phyloP scores from a whole-genome alignment of 2,329 filamentous ascomycete genomes.

The Grosmannia huntii region DNA sequence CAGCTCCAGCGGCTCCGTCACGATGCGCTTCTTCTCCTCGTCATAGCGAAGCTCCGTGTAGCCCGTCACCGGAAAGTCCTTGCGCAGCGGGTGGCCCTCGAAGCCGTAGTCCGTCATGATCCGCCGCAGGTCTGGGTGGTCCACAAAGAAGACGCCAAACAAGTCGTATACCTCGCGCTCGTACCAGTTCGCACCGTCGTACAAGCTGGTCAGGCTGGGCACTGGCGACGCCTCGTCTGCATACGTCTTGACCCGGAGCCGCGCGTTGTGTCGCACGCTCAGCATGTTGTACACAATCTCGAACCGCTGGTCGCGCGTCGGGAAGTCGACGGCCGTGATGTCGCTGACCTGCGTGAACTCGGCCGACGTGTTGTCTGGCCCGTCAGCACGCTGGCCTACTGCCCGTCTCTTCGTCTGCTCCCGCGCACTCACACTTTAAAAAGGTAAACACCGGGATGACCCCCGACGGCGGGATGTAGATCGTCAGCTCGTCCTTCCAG shows the following conservation, averaged over 20 bases:
- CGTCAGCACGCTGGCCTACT: neutral
- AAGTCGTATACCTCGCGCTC: constrained; percentile 96
- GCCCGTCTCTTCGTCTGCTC: neutral
- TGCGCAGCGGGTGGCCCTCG: constrained; percentile 90
- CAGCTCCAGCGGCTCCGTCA: constrained; percentile 92
- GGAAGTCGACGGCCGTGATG: constrained; percentile 92
- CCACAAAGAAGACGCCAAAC: constrained; percentile 93
- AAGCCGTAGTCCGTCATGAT: constrained; percentile 99
- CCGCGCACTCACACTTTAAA: constrained; percentile 52
- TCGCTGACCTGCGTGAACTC: constrained; percentile 91
- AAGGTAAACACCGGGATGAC: constrained; percentile 88
- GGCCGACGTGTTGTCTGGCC: constrained; percentile 77
- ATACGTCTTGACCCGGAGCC: constrained; percentile 97
- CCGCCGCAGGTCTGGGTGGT: constrained; percentile 85
- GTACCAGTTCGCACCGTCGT: constrained; percentile 96
- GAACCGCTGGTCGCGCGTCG: constrained; percentile 88
- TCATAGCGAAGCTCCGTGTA: constrained; percentile 98
- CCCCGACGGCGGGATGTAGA: constrained; percentile 80
- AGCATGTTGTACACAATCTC: constrained; percentile 97
- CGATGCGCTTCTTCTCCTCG: constrained; percentile 97
- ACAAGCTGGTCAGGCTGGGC: constrained; percentile 73
- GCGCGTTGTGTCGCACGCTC: constrained; percentile 88
- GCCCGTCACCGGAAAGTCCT: constrained; percentile 95
- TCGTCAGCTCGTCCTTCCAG: constrained; percentile 97
- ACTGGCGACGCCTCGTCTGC: constrained; percentile 92